Conservation (phyloP, 176 grass and related monocot genomes). For the Aechmea fasciata region DNA sequence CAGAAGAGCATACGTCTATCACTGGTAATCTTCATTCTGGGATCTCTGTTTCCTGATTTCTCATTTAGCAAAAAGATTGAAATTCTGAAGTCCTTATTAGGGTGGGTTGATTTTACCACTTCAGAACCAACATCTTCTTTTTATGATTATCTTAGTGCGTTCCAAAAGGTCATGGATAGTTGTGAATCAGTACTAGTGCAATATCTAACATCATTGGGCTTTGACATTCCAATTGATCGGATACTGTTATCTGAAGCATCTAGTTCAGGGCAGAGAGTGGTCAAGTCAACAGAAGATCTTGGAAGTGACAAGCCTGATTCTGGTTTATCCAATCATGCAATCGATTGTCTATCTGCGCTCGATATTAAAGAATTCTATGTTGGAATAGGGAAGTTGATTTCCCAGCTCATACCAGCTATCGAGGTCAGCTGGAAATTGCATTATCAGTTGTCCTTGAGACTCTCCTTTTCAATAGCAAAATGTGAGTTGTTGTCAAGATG, state of each 20-base stretch:
- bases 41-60: conserved; percentile 66
- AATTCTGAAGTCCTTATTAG: conserved; percentile 48
- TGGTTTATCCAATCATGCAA: conserved; percentile 7
- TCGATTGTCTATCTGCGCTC: conserved; percentile 22
- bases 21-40: conserved; percentile 74
- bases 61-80: conserved; percentile 73
- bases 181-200: conserved; percentile 42
- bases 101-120: conserved; percentile 50
- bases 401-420: conserved; percentile 32
- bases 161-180: conserved; percentile 48
- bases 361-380: conserved; percentile 40
- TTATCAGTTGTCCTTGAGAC: conserved; percentile 34
- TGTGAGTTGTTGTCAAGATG: conserved; percentile 50
- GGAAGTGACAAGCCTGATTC: conserved; percentile 7
- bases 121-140: conserved; percentile 42
- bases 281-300: conserved; percentile 9
- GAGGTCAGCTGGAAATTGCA: conserved; percentile 57
- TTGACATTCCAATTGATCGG: conserved; percentile 23
- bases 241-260: conserved; percentile 19
- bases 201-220: conserved; percentile 45
- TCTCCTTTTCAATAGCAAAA: conserved; percentile 34
- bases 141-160: conserved; percentile 51
- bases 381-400: conserved; percentile 43
- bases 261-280: conserved; percentile 21
- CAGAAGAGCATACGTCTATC: conserved; percentile 41